phyloP scores from a whole-genome alignment of 768 basidiomycete genomes.

The Naganishia vishniacii region DNA sequence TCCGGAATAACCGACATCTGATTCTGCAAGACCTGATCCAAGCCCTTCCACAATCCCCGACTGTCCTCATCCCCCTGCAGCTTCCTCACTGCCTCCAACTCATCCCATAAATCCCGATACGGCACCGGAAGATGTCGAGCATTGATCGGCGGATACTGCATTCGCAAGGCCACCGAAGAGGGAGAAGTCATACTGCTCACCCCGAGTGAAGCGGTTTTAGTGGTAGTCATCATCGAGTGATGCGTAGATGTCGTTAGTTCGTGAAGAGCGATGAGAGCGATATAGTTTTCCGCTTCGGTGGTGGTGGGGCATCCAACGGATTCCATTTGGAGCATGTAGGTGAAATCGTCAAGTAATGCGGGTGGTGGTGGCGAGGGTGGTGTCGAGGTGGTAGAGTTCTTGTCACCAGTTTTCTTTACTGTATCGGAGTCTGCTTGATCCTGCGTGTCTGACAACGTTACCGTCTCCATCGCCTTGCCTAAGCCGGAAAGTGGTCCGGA shows the following conservation, averaged over 20 bases:
- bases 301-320: constrained; percentile 73
- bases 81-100: constrained; percentile 66
- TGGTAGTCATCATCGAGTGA: constrained; percentile 47
- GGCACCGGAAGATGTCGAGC: constrained; percentile 73
- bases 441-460: background rate
- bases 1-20: background rate
- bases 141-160: constrained; percentile 55
- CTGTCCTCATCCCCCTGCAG: constrained; percentile 61
- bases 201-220: constrained; percentile 8
- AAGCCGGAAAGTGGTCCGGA: background rate
- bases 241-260: constrained; percentile 53
- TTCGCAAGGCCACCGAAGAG: constrained; percentile 51
- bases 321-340: constrained; percentile 70
- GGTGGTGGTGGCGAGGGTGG: constrained; percentile 55
- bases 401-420: background rate
- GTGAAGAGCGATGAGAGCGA: constrained; percentile 79
- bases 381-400: constrained; percentile 28
- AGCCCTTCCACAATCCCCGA: constrained; percentile 63
- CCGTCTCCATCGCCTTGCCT: background rate
- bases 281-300: constrained; percentile 79
- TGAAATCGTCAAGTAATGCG: constrained; percentile 55
- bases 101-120: constrained; percentile 87
- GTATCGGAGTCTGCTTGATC: background rate
- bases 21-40: constrained; percentile 59
- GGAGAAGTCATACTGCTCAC: constrained; percentile 13